Percentiles rank a stretch among this genome's conserved stretches.
These are phyloP conservation scores for Paramecium biaurelia DNA, from an alignment of 73 alveolate genomes.

Conservation along the genomic window DNA sequence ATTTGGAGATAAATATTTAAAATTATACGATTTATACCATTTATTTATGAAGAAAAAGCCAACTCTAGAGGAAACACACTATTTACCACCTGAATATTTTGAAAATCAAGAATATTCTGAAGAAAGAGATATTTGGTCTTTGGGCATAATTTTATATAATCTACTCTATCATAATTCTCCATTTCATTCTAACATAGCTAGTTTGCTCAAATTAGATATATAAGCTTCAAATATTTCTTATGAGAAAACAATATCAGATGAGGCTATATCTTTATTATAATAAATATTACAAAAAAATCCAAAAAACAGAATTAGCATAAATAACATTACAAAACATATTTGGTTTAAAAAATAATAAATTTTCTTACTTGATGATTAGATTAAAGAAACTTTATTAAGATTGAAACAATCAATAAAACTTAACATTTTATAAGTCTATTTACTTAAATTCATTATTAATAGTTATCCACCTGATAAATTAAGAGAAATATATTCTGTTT, in stretches of 20 bases:
- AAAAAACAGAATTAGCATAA: background rate
- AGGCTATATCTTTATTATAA: background rate
- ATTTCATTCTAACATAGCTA: background rate
- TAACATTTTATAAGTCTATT: background rate
- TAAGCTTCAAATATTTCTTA: background rate
- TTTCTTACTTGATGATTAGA: background rate
- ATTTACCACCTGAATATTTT: background rate
- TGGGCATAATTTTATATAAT: background rate
- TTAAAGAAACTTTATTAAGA: background rate
- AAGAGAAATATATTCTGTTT: conserved; percentile 13
- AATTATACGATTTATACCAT: background rate
- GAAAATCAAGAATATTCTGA: background rate
- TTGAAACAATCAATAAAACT: background rate
- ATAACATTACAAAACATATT: background rate
- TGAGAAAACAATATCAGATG: background rate
- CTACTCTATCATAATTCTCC: background rate
- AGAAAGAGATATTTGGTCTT: conserved; percentile 4
- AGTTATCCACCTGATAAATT: conserved; percentile 5
- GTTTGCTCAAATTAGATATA: background rate
- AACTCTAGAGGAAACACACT: background rate
- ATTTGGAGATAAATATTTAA: background rate
- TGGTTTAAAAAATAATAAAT: background rate
- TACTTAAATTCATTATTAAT: background rate
- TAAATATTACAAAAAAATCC: background rate
- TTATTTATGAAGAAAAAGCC: background rate